phyloP scores from a whole-genome alignment of 2,329 filamentous ascomycete genomes.

The Teratosphaeria pseudoeucalypti region DNA sequence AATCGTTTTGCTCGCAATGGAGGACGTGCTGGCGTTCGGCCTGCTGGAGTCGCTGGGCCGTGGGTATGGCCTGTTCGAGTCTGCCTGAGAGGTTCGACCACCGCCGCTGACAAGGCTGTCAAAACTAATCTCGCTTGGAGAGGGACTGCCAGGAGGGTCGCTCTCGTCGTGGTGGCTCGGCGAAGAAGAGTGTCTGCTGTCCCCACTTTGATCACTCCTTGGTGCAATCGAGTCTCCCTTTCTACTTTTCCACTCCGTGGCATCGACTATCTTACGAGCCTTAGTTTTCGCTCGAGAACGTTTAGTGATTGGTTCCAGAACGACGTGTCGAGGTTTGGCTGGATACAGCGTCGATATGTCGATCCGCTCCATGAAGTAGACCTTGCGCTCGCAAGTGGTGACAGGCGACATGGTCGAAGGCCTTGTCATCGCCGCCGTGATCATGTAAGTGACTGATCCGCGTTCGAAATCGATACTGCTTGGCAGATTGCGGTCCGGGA shows the following conservation, averaged over 20 bases:
- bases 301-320: slow-evolving; percentile 73
- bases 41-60: slow-evolving; percentile 24
- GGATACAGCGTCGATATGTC: slow-evolving; percentile 67
- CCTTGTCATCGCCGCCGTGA: slow-evolving; percentile 80
- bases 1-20: slow-evolving; percentile 64
- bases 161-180: slow-evolving; percentile 19
- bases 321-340: slow-evolving; percentile 73
- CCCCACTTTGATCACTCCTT: slow-evolving; percentile 13
- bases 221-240: slow-evolving; percentile 13
- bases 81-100: slow-evolving; percentile 1
- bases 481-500: slow-evolving; percentile 60
- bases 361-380: slow-evolving; percentile 70
- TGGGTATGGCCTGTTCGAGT: slow-evolving; percentile 5
- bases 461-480: slow-evolving; percentile 96
- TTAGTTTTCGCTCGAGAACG: slow-evolving; percentile 43
- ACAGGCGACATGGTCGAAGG: slow-evolving; percentile 78
- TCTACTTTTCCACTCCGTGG: slow-evolving; percentile 15
- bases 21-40: slow-evolving; percentile 41
- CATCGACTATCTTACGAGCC: slow-evolving; percentile 19
- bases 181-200: slow-evolving; percentile 18
- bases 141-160: slow-evolving; percentile 31
- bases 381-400: slow-evolving; percentile 67
- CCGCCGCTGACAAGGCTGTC: slow-evolving; percentile 24
- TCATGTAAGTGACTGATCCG: slow-evolving; percentile 82
- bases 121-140: slow-evolving; percentile 38